Percentiles rank a stretch among this genome's conserved stretches.
These are phyloP conservation scores for Pseudoneurospora amorphoporcata DNA, from an alignment of 495 filamentous ascomycete species.

Conservation along the genomic window DNA sequence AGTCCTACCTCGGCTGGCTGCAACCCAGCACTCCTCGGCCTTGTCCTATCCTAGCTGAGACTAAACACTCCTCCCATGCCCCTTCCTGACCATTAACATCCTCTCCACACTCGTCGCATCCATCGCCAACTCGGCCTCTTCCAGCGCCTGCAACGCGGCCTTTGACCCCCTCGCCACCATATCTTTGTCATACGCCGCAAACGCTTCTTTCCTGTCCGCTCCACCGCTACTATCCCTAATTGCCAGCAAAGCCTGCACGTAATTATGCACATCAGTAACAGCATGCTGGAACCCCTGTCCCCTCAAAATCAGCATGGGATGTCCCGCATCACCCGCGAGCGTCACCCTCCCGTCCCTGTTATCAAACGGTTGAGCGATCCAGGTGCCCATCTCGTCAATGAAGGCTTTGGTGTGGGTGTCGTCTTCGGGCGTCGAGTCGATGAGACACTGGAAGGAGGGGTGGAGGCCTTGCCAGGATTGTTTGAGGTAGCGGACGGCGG, in stretches of 20 bases:
- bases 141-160: slow-evolving; percentile 25
- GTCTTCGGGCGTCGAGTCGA: slow-evolving; percentile 34
- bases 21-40: not conserved
- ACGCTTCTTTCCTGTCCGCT: slow-evolving; percentile 12
- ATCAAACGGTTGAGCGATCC: slow-evolving; percentile 33
- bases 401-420: not conserved
- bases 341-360: slow-evolving; percentile 39
- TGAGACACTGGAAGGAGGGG: slow-evolving; percentile 32
- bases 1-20: not conserved
- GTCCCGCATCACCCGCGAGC: slow-evolving; percentile 47
- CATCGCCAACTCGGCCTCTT: slow-evolving; percentile 14
- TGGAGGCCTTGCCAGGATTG: slow-evolving; percentile 21
- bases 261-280: slow-evolving; percentile 32
- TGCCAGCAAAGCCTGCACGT: slow-evolving; percentile 25
- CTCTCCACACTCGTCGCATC: slow-evolving; percentile 6
- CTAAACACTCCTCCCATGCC: slow-evolving; percentile 5
- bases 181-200: slow-evolving; percentile 36
- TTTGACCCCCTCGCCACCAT: slow-evolving; percentile 38
- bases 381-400: slow-evolving; percentile 27
- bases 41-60: too few species aligned
- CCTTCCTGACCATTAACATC: slow-evolving; percentile 16
- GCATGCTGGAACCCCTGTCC: slow-evolving; percentile 45
- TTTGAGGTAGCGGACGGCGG: slow-evolving; percentile 31
- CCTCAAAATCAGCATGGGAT: slow-evolving; percentile 47
- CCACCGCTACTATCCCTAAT: slow-evolving; percentile 10